A percentile compares a stretch with the other conserved stretches of the same genome.
Conservation (phyloP, 768 basidiomycete species). For the Mycena maculata region DNA sequence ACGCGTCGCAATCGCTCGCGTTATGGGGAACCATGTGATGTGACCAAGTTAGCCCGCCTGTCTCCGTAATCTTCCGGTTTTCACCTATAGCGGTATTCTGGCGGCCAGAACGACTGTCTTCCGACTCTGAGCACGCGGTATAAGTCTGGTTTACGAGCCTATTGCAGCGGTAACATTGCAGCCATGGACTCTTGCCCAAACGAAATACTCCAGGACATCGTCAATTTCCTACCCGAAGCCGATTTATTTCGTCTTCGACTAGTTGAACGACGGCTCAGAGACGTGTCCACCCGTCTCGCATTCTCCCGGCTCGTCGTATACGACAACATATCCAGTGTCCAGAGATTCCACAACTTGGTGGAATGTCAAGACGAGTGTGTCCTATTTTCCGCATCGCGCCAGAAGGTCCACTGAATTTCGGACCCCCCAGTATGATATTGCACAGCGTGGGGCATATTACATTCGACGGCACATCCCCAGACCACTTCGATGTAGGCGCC, state of each 20-base stretch:
- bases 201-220: slow-evolving; percentile 17
- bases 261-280: slow-evolving; percentile 7
- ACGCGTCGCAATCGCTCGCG: too few species aligned
- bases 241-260: slow-evolving; percentile 19
- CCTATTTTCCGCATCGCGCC: neutral
- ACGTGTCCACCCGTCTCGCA: slow-evolving; percentile 13
- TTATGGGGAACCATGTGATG: too few species aligned
- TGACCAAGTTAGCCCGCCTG: too few species aligned
- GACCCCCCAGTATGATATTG: slow-evolving; percentile 12
- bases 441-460: slow-evolving; percentile 5
- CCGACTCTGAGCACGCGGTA: too few species aligned
- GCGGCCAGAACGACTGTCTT: too few species aligned
- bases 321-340: slow-evolving; percentile 16
- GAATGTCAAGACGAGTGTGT: slow-evolving; percentile 19
- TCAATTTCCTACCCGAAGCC: neutral
- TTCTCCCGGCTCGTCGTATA: slow-evolving; percentile 5
- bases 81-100: too few species aligned
- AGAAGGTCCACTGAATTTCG: neutral
- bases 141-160: too few species aligned
- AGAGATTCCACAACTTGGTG: slow-evolving; percentile 5
- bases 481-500: slow-evolving; percentile 26
- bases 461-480: slow-evolving; percentile 16
- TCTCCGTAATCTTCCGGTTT: too few species aligned
- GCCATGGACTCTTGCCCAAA: slow-evolving; percentile 21
- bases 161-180: too few species aligned